Evolutionary conservation across 768 basidiomycete genomes (phyloP).

Genomic region (Suillus clintonianus): DNA sequence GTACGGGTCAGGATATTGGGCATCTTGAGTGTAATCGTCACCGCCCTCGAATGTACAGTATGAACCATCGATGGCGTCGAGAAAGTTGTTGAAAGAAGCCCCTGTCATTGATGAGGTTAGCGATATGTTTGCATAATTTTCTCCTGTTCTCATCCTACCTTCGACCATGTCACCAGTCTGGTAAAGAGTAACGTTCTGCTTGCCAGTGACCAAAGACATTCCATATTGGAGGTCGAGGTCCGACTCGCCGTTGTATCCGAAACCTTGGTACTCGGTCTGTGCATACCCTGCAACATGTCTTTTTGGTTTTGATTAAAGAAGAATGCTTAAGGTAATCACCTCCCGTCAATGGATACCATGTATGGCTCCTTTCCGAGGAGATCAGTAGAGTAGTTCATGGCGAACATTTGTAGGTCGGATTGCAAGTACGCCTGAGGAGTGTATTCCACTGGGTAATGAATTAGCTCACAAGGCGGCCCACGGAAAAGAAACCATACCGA

Average conservation of each 20-base stretch:
- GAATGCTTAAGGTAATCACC: slow-evolving; percentile 18
- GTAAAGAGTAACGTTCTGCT: slow-evolving; percentile 43
- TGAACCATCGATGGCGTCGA: slow-evolving; percentile 46
- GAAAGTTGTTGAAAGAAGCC: slow-evolving; percentile 49
- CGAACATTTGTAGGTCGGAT: slow-evolving; percentile 36
- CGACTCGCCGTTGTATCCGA: slow-evolving; percentile 54
- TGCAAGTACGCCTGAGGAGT: slow-evolving; percentile 32
- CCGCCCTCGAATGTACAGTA: slow-evolving; percentile 48
- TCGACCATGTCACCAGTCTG: slow-evolving; percentile 46
- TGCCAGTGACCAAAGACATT: slow-evolving; percentile 46
- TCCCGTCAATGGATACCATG: slow-evolving; percentile 38
- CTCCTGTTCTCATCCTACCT: slow-evolving; percentile 24
- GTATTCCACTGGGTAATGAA: slow-evolving; percentile 31
- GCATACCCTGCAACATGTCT: slow-evolving; percentile 18
- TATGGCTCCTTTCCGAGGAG: slow-evolving; percentile 26
- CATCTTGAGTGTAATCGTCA: slow-evolving; percentile 40
- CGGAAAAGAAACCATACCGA: slow-evolving; percentile 21
- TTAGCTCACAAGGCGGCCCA: background rate
- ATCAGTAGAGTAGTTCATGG: slow-evolving; percentile 23
- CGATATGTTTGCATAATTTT: background rate
- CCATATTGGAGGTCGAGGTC: slow-evolving; percentile 59
- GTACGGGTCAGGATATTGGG: slow-evolving; percentile 34
- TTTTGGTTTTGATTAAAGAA: slow-evolving; percentile 3
- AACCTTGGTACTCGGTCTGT: slow-evolving; percentile 36
- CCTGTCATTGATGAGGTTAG: slow-evolving; percentile 23